Evolutionary conservation across 2,329 filamentous ascomycete genomes (phyloP), one percentile per base, ranked within the genome.

Genomic region (Ophiostoma piceae): DNA sequence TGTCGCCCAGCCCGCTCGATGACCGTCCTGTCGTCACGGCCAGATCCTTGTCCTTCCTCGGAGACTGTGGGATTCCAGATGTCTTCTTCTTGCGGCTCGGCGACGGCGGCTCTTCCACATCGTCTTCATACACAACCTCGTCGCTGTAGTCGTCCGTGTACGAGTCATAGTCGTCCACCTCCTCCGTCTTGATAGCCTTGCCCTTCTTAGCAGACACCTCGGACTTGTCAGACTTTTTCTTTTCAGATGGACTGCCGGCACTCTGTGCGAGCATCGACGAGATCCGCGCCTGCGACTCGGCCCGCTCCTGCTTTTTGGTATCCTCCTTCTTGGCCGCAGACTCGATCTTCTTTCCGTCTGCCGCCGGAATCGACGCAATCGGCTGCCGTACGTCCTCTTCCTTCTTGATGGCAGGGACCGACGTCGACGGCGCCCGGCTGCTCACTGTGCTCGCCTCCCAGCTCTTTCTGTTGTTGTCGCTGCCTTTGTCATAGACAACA

Each of bases 11-110:
- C 3, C 62, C 19, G 9, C 26, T 7, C 11, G 22, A n/a, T 5
- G 54, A 14, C 54, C 64, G 64, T 12, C 67, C 69, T 4, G 69
- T 67, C 2, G 70, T 54, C 26, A 65, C 54, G 1, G 70, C 67
- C 11, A 35, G 5, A 29, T 70, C 66, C 41, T 65, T 67, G 54
- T 1, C 7, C 39, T 65, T 62, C 57, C 32, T 62, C 3, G 26
- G 26, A 3, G 32, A 37, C 32, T n/a, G n/a, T 4, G 32, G 19
- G 4, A 32, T 37, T 35, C 5, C 35, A 1, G 8, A 65, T 16
- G 62, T 62, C 57, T 62, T 62, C 26, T 29, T 62, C 11, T n/a
- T 62, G 57, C 57, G 57, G 57, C 26, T 32, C 12, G 57, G n/a
- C 57, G 22, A 57, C n/a, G 14, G 22, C 11, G 51, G 51, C 51